Base-by-base conservation (phyloP, 495 filamentous ascomycete genomes). In the Cercophora sp. region DNA sequence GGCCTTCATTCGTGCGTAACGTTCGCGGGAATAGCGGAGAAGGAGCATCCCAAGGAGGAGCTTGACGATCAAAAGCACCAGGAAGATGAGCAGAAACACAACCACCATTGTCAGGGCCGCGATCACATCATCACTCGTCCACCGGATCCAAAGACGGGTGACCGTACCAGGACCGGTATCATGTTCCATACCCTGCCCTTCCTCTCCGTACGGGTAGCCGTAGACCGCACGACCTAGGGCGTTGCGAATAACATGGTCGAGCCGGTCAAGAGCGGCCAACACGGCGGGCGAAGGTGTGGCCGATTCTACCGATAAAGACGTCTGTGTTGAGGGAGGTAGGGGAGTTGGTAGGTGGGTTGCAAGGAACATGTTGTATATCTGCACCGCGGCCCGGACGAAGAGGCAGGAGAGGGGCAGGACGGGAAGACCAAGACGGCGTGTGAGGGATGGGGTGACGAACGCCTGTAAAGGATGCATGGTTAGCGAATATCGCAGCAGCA, bases 281-380 rank as follows among this genome's bases (percentile, higher is more conserved):
- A 88, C 87, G 11, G 84, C 80, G 5, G 86, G 83, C 2, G 83
- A 85, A 5, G 81, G 69, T 0, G 71, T 71, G 1, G 80, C 71
- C 5, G 66, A 70, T n/a, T 77, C 71, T 8, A 71, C 60, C 0
- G 77, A 76, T 0, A 87, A 71, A 2, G 88, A 82, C 0, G 87
- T 81, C 13, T 79, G 77, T 2, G 84, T 80, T 1, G 85, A 81
- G 0, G 85, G 81, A 0, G 87, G 89, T 6, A 90, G 74, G 0
- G 88, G 86, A 2, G 82, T 78, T 8, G 88, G 87, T 11, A 95
- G 72, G 55, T 94, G 80, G 0, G 88, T 89, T 5, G 91, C 86
- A 9, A 97, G 80, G 69, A 97, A 95, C 91, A 96, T 96, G 69
- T 96, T 88, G 69, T 99, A 99, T 9, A 91, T 96, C 66, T 99